Base-by-base conservation (phyloP, 2,329 filamentous ascomycete genomes). In the Trichophyton verrucosum region DNA sequence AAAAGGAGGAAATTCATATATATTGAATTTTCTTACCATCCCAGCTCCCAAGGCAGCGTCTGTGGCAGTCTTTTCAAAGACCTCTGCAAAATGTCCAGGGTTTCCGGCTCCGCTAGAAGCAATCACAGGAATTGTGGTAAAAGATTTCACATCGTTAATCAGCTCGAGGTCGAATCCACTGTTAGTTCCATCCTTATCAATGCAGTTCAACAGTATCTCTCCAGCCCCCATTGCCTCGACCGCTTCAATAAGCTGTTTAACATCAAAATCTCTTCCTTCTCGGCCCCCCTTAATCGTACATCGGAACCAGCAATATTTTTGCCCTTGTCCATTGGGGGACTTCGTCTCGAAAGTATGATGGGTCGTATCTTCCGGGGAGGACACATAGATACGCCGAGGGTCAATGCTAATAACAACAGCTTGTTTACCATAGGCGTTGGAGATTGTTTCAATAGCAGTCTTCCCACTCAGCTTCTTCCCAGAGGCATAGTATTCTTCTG, bases 381-480 rank as follows among this genome's bases (percentile, higher is more conserved):
- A 70, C 60, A 96, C 88, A 74, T 95, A 96, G 9, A 97, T 85
- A 61, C 94, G 84, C 75, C 91, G 94, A 3, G 94, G 95, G 70
- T 99, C 94, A 62, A 99, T 86, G 69, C 88, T 94, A 66, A 99
- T 89, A 61, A 99, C 94, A 57, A 99, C 94, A 51, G 94, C 94
- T 77, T 99, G 94, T 73, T 90, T 91, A 62, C 94, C 94, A 77
- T 99, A 99, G 4, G 92, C 92, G 57, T 84, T 79, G 47, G 89
- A 94, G 72, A 99, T 99, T 65, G 90, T 88, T 78, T 99, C 95
- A 69, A 99, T 96, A 61, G 94, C 91, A 0, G 92, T 96, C 68
- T 82, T 87, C 44, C 92, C 91, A 20, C 82, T 84, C 40, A 95
- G 78, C 61, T 81, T 84, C 66, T 82, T 80, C 27, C 86, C 87